These are phyloP conservation scores for Brettanomyces sp. DNA, from an alignment of 805 yeast species.

Conservation along the genomic window DNA sequence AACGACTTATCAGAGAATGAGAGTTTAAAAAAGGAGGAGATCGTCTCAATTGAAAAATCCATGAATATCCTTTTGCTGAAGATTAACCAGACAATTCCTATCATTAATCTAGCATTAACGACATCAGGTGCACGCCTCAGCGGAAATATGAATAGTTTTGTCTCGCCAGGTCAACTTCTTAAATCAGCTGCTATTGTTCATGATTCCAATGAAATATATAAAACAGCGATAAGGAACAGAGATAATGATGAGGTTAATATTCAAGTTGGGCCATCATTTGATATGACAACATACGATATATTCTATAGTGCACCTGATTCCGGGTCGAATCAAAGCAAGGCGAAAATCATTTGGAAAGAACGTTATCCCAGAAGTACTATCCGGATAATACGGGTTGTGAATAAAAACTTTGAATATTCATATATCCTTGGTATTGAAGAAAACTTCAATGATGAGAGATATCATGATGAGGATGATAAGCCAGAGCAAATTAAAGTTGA, in stretches of 20 bases:
- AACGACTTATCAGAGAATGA: slow-evolving; percentile 24
- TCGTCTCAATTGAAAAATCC: slow-evolving; percentile 37
- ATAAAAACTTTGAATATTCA: slow-evolving; percentile 18
- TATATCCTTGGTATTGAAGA: slow-evolving; percentile 45
- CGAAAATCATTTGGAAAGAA: slow-evolving; percentile 58
- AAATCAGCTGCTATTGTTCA: slow-evolving; percentile 46
- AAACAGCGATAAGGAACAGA: background rate
- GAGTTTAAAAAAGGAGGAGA: slow-evolving; percentile 22
- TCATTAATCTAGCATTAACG: slow-evolving; percentile 53
- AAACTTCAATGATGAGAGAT: slow-evolving; percentile 59
- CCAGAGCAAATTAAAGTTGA: slow-evolving; percentile 28
- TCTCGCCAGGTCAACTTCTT: slow-evolving; percentile 59
- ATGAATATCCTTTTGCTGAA: slow-evolving; percentile 39
- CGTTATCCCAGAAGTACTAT: slow-evolving; percentile 50
- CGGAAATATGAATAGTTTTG: slow-evolving; percentile 33
- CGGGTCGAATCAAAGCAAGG: slow-evolving; percentile 9
- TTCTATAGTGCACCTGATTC: slow-evolving; percentile 36
- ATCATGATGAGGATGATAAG: slow-evolving; percentile 49
- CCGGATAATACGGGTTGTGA: slow-evolving; percentile 25
- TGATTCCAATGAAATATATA: slow-evolving; percentile 23
- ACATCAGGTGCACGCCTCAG: slow-evolving; percentile 60
- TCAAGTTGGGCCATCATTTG: slow-evolving; percentile 53
- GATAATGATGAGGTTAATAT: slow-evolving; percentile 3
- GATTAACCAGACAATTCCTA: slow-evolving; percentile 62
- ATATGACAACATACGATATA: slow-evolving; percentile 48